phyloP scores from a whole-genome alignment of 495 filamentous ascomycete species.

The Podospora comata region DNA sequence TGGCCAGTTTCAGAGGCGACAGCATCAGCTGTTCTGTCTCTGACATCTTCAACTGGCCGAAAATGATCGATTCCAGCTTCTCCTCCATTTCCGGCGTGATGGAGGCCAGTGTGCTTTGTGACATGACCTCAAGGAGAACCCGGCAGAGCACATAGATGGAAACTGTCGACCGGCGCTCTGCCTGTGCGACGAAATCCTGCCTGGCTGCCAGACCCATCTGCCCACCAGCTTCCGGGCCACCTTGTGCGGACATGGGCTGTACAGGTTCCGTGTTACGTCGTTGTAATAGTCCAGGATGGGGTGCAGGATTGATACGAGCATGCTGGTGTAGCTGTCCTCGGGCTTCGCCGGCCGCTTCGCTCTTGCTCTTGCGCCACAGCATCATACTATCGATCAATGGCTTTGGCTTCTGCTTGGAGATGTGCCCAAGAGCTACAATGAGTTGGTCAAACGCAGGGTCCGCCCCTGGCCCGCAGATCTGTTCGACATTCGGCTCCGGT shows the following conservation, averaged over 20 bases:
- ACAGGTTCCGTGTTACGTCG: slow-evolving; percentile 51
- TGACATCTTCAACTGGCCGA: slow-evolving; percentile 82
- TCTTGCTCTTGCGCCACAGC: slow-evolving; percentile 93
- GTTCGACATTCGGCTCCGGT: slow-evolving; percentile 75
- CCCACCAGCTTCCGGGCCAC: slow-evolving; percentile 18
- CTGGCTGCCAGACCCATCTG: slow-evolving; percentile 50
- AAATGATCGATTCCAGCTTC: slow-evolving; percentile 89
- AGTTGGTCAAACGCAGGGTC: slow-evolving; percentile 94
- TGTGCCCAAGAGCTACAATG: slow-evolving; percentile 87
- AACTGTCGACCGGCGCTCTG: slow-evolving; percentile 82
- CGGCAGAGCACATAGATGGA: slow-evolving; percentile 94
- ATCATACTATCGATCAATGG: slow-evolving; percentile 96
- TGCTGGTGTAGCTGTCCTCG: slow-evolving; percentile 56
- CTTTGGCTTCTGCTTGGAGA: slow-evolving; percentile 89
- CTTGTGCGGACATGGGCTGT: slow-evolving; percentile 28
- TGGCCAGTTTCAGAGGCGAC: slow-evolving; percentile 80
- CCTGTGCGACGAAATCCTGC: slow-evolving; percentile 66
- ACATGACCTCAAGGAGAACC: slow-evolving; percentile 89
- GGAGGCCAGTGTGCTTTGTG: slow-evolving; percentile 74
- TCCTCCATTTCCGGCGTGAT: slow-evolving; percentile 87
- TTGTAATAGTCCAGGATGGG: slow-evolving; percentile 34
- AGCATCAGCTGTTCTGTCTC: slow-evolving; percentile 75
- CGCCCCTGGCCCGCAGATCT: slow-evolving; percentile 82
- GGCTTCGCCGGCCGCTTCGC: slow-evolving; percentile 71
- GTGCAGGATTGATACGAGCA: slow-evolving; percentile 41